Evolutionary conservation across 805 yeast species (phyloP), one percentile per base, ranked within the genome.

Genomic region (Jamesozyma gamospora): DNA sequence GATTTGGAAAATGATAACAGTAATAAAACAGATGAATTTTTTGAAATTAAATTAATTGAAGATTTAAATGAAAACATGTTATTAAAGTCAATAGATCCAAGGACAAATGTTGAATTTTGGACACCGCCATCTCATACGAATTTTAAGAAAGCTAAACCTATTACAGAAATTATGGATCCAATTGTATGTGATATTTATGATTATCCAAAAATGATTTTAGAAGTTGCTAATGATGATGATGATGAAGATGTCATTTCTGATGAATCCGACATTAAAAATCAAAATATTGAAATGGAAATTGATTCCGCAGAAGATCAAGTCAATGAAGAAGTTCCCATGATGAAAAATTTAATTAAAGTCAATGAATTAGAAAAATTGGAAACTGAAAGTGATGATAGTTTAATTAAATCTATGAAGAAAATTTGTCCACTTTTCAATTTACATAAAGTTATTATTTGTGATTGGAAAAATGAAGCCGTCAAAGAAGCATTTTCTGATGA

Each of bases 381-480:
- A 13, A 26, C 19, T n/a, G 39, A 35, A 37, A 6, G 14, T 8
- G 26, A 27, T 18, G 32, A 35, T 15, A 35, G 18, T 14, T 10
- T 19, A 10, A 25, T 5, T 27, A 11, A 27, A 27, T 7, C 13
- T 7, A 7, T 12, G 13, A 4, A 27, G 14, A 27, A 12, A 27
- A 27, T 12, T 12, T 27, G 28, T n/a, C 28, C 28, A 6, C 4
- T 31, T 4, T 4, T 31, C 15, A n/a, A 18, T 18, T 12, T 24
- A 13, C 25, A 59, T 26, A 66, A 56, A 34, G 71, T 74, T 1
- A 48, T 77, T 10, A 71, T 82, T 4, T 79, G 88, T 55, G 82
- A 82, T 48, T 84, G 94, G 92, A 63, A 68, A 25, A 53, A 62
- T 2, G 69, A 62, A 1, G 54, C 62, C 1, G 70, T 70, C 50